Evolutionary conservation across 192 early-diverging fungal species (phyloP), one percentile per base, ranked within the genome.

Genomic region (Coemansia sp.): DNA sequence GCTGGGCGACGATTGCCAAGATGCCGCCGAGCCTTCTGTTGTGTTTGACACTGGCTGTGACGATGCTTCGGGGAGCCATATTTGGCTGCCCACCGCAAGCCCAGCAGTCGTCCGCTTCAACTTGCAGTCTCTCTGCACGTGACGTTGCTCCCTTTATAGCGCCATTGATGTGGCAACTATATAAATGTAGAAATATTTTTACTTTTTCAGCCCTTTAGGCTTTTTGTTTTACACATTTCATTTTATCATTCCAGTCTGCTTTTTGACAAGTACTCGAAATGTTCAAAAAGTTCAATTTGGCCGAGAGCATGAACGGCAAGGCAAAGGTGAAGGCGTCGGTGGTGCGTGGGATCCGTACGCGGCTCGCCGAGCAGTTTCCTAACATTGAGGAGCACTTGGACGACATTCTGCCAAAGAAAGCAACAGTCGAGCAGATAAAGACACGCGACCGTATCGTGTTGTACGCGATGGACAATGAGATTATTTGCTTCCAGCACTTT

Each of bases 401-500:
- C 66, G 94, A 97, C 37, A 77, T 99, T 19, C 75, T 99, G 65
- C 97, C 97, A n/a, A 99, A 98, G 69, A 98, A 97, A 76, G 76
- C 91, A 14, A 91, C 89, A 23, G 67, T 97, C 65, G 64, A 91
- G 38, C 85, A 93, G 51, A 85, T 93, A 59, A 98, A 98, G 81
- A 92, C 94, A 81, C 89, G 93, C 62, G 96, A 95, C 61, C 91
- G 91, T 60, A 83, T 97, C 45, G 90, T 86, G 29, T 86, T 98
- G 23, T 86, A 93, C 43, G 82, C 91, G n/a, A 75, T 93, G 50
- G 88, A 94, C 81, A 87, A 87, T 69, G 84, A 91, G 55, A 84
- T 96, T 48, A 81, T 97, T 25, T 97, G 96, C 67, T 97, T 95
- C 84, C 92, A 97, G 78, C 90, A 92, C 67, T 98, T 94, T 79